Evolutionary conservation across 1,284 basidiomycete genomes (phyloP), one percentile per base, ranked within the genome.

Genomic region (Irpex lacteus): DNA sequence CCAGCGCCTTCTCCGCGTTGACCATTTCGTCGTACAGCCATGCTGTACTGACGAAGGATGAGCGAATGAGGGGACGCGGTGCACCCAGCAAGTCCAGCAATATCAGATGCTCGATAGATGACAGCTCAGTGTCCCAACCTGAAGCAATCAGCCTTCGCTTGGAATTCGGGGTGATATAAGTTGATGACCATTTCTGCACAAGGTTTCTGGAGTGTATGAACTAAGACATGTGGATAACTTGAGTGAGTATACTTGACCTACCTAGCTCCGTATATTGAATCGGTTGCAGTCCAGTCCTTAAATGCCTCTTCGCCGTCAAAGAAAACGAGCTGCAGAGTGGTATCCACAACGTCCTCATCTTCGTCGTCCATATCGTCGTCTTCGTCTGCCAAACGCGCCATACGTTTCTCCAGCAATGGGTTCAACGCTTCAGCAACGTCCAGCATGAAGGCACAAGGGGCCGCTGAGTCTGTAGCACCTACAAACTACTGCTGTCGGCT

Each of bases 251-350:
- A 32, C 32, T 36, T 47, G 5, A 74, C 78, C 63, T 70, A 94
- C 93, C 91, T 87, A 50, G 96, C 90, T 21, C 98, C 98, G 74
- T 99, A 99, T 57, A 96, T 89, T 1, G 94, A 96, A 76, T 99
- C 98, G 0, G 84, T 87, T 40, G 83, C 83, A 1, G 95, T 95
- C 98, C 98, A 99, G 47, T 86, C 81, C 40, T 88, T 82, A 76
- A 96, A 98, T 0, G 98, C 98, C 76, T 99, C 98, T 76, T 99
- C 98, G 3, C 98, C 98, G 71, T 99, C 98, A 67, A 99, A 96
- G 73, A 99, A 98, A 19, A 99, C 81, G n/a, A 99, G 81, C 74
- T 98, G 96, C 13, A 99, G 76, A 0, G 97, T 97, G 6, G 91
- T 94, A 66, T 91, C 89, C 0, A 84, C 85, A 21, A 91, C 82